Base-by-base conservation (phyloP, 129 eudicot genomes). In the Sambucus nigra region DNA sequence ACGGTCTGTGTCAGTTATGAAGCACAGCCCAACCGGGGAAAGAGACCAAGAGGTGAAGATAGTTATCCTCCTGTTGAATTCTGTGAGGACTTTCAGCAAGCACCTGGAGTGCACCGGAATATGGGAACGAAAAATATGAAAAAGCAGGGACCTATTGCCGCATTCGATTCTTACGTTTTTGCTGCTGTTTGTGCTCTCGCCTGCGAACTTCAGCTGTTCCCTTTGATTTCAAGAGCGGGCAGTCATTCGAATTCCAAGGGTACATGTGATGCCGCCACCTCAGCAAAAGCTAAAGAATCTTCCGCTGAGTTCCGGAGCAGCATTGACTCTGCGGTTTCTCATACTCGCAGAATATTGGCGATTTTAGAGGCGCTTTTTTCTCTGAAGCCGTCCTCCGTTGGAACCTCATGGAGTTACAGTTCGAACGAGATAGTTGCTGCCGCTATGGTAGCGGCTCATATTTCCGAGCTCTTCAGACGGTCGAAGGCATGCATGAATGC, bases 361-460 rank as follows among this genome's bases (percentile, higher is more conserved):
- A 87, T 87, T 66, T 70, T 87, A 15, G 96, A 87, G 69, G 88
- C 96, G 25, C 75, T 91, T 24, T 91, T 91, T 74, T 79, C 95
- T 11, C 29, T 91, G 53, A 91, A 85, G 66, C 95, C 98, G 15
- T 91, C 98, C 60, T 81, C 98, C 10, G 83, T 91, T 32, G 94
- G 98, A 33, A 85, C 95, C 9, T 85, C 95, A 15, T 85, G 95
- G 98, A 78, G 98, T 47, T 85, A 75, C 67, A 91, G 95, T 63
- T 91, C 98, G 49, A 91, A 81, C 66, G 98, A 91, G 71, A 85
- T 91, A 18, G 95, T 91, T 71, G 98, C 98, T 51, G 98, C 98
- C 27, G 98, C 98, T 52, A 91, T 91, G 98, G 98, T 91, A 51
- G 98, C 98, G 0, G 98, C 98, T 49, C 98, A 91, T 60, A 74